Conservation (phyloP, 1,284 basidiomycete species). For the Stygiomarasmius scandens region DNA sequence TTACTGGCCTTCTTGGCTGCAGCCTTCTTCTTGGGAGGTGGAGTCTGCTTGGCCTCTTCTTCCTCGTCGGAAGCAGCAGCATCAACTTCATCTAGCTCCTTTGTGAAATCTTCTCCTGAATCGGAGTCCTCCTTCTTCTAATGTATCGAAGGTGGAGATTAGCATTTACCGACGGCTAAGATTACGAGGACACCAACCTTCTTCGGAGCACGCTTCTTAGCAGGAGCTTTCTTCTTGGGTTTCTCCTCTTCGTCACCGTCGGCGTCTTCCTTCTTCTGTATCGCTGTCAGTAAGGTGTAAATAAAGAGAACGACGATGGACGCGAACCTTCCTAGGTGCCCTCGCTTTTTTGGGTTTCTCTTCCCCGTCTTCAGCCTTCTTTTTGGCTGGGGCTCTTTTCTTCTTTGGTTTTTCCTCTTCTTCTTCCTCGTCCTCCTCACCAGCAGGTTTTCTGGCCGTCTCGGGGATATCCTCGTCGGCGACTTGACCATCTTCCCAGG, state of each 20-base stretch:
- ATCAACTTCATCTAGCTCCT: constrained; percentile 38
- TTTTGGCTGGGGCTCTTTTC: constrained; percentile 40
- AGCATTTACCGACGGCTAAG: background rate
- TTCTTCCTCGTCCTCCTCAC: constrained; percentile 49
- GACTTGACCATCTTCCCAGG: constrained; percentile 75
- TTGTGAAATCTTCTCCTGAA: constrained; percentile 45
- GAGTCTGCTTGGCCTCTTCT: constrained; percentile 33
- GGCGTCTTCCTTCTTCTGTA: constrained; percentile 6
- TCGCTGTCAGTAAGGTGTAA: no score
- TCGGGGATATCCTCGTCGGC: constrained; percentile 81
- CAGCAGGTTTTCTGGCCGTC: constrained; percentile 60
- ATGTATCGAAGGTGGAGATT: constrained; percentile 3
- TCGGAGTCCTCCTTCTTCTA: constrained; percentile 34
- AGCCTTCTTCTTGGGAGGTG: constrained; percentile 38
- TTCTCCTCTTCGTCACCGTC: constrained; percentile 22
- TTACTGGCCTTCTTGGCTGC: constrained; percentile 29
- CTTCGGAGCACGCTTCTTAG: constrained; percentile 41
- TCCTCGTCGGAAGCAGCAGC: constrained; percentile 34
- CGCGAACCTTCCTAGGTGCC: constrained; percentile 14
- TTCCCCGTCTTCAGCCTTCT: constrained; percentile 32
- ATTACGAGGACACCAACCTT: constrained; percentile 33
- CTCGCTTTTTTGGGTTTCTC: constrained; percentile 28
- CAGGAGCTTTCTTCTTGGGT: constrained; percentile 29
- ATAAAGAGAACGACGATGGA: background rate
- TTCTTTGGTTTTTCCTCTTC: constrained; percentile 41